A percentile compares a stretch with the other conserved stretches of the same genome.
phyloP scores from a whole-genome alignment of 2,329 filamentous ascomycete genomes.

The Aspergillus viridinutans region DNA sequence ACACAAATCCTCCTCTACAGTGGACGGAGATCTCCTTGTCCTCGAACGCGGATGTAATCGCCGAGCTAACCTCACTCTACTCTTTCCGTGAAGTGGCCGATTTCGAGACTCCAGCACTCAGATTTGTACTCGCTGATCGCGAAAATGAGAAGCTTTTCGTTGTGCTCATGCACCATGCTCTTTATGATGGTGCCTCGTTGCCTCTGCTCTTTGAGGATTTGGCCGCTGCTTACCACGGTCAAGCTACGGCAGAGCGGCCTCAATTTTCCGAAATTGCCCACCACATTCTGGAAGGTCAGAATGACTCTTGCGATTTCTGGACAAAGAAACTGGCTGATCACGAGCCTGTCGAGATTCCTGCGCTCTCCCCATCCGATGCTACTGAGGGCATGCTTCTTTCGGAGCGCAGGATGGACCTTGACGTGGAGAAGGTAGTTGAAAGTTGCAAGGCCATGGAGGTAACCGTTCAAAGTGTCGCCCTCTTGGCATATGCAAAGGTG shows the following conservation, averaged over 20 bases:
- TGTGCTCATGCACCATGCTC: constrained; percentile 72
- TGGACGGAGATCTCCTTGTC: constrained; percentile 18
- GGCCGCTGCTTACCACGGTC: constrained; percentile 55
- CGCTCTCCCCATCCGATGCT: constrained; percentile 7
- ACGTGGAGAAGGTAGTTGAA: constrained; percentile 12
- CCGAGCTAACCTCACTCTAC: constrained; percentile 9
- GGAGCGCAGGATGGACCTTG: constrained; percentile 15
- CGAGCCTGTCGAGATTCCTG: constrained; percentile 17
- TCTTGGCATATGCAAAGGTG: constrained; percentile 28
- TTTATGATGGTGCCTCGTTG: constrained; percentile 83
- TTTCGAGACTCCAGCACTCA: constrained; percentile 29
- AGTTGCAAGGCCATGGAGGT: constrained; percentile 25
- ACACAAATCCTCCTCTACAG: constrained; percentile 14
- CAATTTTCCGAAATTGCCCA: constrained; percentile 50
- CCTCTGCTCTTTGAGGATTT: constrained; percentile 68
- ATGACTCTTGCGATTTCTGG: constrained; percentile 38
- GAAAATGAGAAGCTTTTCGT: constrained; percentile 38
- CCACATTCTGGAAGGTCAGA: constrained; percentile 44
- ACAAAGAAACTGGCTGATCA: constrained; percentile 18
- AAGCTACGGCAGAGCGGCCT: constrained; percentile 8
- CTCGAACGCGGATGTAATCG: constrained; percentile 10
- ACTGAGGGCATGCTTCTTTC: constrained; percentile 16
- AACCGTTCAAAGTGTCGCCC: constrained; percentile 26
- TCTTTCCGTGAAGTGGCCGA: constrained; percentile 15
- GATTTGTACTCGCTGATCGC: constrained; percentile 28